A percentile compares a stretch with the other conserved stretches of the same genome.
These are phyloP conservation scores for Melaleuca alternifolia DNA, from an alignment of 345 rosid genomes.

Conservation along the genomic window DNA sequence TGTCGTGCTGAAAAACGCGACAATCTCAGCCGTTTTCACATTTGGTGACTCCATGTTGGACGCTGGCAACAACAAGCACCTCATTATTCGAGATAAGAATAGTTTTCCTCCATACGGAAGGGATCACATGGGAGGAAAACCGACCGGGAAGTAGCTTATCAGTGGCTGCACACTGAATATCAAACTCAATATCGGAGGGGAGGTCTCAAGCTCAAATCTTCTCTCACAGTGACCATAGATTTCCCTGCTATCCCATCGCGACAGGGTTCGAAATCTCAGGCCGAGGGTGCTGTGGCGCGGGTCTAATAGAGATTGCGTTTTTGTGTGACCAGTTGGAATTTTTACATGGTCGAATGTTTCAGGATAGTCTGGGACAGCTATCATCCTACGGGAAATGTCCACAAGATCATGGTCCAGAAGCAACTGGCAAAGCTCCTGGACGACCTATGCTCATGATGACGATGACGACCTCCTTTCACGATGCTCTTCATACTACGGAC, in stretches of 20 bases:
- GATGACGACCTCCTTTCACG: background rate
- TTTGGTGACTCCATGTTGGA: slow-evolving; percentile 63
- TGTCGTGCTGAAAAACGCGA: slow-evolving; percentile 7
- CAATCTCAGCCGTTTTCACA: slow-evolving; percentile 31
- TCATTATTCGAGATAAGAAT: slow-evolving; percentile 21
- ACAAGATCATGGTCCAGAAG: background rate
- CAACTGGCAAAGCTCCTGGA: background rate
- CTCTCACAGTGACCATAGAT: background rate
- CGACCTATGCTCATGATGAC: background rate
- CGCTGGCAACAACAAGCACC: slow-evolving; percentile 49
- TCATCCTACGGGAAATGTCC: slow-evolving; percentile 27
- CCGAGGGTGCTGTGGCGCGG: slow-evolving; percentile 40
- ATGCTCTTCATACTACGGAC: background rate
- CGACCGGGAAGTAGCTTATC: slow-evolving; percentile 40
- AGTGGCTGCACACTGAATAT: too few relatives aligned
- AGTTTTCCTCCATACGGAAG: slow-evolving; percentile 48
- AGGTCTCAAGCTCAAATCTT: background rate
- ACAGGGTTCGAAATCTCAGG: slow-evolving; percentile 26
- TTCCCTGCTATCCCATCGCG: background rate
- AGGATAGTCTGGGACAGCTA: slow-evolving; percentile 31
- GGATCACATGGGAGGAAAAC: slow-evolving; percentile 10
- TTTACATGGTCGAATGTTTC: slow-evolving; percentile 10
- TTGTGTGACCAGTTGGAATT: slow-evolving; percentile 7
- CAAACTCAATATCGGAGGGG: too few relatives aligned
- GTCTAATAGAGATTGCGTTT: slow-evolving; percentile 11